Conservation (phyloP, 805 yeast species). For the Candida parachauliodes region DNA sequence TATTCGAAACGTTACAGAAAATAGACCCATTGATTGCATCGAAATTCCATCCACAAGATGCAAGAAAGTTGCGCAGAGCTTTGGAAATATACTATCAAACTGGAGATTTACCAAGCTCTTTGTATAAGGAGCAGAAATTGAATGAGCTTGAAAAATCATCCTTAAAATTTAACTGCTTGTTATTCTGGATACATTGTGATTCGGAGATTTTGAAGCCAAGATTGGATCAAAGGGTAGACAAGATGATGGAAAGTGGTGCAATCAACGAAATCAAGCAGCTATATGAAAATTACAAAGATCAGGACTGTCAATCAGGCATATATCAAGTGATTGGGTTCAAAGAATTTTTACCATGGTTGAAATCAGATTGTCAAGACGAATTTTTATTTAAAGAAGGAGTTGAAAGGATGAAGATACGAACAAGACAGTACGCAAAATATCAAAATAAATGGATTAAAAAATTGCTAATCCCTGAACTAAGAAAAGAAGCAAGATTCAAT, state of each 20-base stretch:
- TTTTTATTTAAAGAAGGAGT: constrained; percentile 43
- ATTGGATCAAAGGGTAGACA: constrained; percentile 76
- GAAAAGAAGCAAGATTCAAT: constrained; percentile 41
- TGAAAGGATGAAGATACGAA: constrained; percentile 75
- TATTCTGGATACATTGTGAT: constrained; percentile 81
- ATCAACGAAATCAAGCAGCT: constrained; percentile 63
- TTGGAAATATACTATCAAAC: constrained; percentile 73
- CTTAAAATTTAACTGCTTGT: constrained; percentile 57
- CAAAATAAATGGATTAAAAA: constrained; percentile 91
- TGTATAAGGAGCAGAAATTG: constrained; percentile 59
- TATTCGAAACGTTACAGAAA: constrained; percentile 45
- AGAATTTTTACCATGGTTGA: constrained; percentile 76
- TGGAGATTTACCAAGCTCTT: constrained; percentile 63
- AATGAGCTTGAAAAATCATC: constrained; percentile 42
- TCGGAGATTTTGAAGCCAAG: constrained; percentile 54
- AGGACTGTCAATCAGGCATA: constrained; percentile 64
- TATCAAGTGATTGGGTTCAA: constrained; percentile 96
- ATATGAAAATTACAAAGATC: constrained; percentile 40
- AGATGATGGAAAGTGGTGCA: constrained; percentile 73
- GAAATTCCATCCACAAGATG: constrained; percentile 91
- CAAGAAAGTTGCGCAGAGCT: constrained; percentile 72
- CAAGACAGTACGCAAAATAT: constrained; percentile 80
- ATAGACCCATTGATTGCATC: constrained; percentile 70
- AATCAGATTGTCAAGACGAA: constrained; percentile 14
- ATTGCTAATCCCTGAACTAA: constrained; percentile 57